A percentile compares a stretch with the other conserved stretches of the same genome.
These are phyloP conservation scores for Stemphylium beticola DNA, from an alignment of 2,329 filamentous ascomycete genomes.

Conservation along the genomic window DNA sequence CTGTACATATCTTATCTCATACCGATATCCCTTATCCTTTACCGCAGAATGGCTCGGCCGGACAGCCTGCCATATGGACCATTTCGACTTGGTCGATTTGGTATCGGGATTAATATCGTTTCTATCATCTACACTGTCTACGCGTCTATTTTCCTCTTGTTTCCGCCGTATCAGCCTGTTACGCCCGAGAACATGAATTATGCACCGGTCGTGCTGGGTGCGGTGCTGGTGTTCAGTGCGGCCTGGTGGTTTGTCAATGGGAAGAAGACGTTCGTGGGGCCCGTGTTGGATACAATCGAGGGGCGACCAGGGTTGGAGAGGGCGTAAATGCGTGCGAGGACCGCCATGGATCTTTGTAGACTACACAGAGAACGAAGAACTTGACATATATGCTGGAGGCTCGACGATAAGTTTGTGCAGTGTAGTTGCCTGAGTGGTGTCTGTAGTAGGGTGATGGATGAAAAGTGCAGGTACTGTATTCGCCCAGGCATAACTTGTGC, in stretches of 20 bases:
- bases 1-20: constrained; percentile 29
- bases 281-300: not conserved
- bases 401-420: too few species aligned
- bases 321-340: too few species aligned
- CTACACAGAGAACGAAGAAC: too few species aligned
- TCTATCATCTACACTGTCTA: constrained; percentile 22
- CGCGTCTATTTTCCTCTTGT: constrained; percentile 30
- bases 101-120: constrained; percentile 17
- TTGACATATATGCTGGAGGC: too few species aligned
- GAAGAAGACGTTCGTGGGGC: not conserved
- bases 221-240: not conserved
- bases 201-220: constrained; percentile 8
- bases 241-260: not conserved
- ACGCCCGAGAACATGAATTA: constrained; percentile 29
- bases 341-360: too few species aligned
- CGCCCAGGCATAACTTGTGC: too few species aligned
- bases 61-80: constrained; percentile 5
- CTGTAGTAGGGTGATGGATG: too few species aligned
- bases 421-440: too few species aligned
- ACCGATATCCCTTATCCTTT: constrained; percentile 18
- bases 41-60: constrained; percentile 16
- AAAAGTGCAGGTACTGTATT: too few species aligned
- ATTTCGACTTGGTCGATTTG: constrained; percentile 21
- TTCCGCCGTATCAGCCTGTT: constrained; percentile 26
- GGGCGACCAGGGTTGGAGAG: too few species aligned